Evolutionary conservation across 192 early-diverging fungal species (phyloP), one percentile per base, ranked within the genome.

Genomic region (Coemansia reversa): DNA sequence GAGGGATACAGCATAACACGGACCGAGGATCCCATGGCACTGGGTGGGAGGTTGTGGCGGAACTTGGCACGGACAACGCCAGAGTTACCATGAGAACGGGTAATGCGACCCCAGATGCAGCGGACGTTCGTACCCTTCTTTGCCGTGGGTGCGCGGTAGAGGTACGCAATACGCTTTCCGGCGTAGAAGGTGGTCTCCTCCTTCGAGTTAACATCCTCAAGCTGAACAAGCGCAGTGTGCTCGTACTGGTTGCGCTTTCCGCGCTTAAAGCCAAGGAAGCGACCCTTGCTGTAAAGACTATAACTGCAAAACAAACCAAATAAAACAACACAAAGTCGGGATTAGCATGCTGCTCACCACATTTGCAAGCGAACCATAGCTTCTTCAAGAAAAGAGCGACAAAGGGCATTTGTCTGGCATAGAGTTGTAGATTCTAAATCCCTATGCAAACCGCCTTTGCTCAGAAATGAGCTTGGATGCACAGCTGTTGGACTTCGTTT

Each of bases 1-100:
- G 95, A 97, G 64, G 95, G 95, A 88, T 97, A 97, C 79, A 97
- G 73, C 93, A 97, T 95, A 63, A 99, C 88, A 60, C 97, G 91
- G 82, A 95, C 87, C 63, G 83, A 79, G 64, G 93, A 88, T 84
- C 96, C 96, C 84, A 98, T 95, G 64, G 88, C 84, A 85, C 89
- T 90, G 72, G 96, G 90, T 62, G 96, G 96, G 67, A 99, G 89
- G 91, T 98, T 98, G 83, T 87, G 88, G 84, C 90, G 86, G 90
- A 99, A 99, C 82, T 90, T 93, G 57, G 96, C 97, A 80, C 94
- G 90, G 71, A 98, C 97, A 57, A 93, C 92, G 65, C 96, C 96
- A 69, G 88, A 91, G 82, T 88, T 96, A 73, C 96, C 97, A 83
- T 99, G 97, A 67, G 94, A 63, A 69, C 96, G 90, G 81, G 95